These are phyloP conservation scores for Centrapalus pauciflorus DNA, from an alignment of 129 eudicot species.

Conservation along the genomic window DNA sequence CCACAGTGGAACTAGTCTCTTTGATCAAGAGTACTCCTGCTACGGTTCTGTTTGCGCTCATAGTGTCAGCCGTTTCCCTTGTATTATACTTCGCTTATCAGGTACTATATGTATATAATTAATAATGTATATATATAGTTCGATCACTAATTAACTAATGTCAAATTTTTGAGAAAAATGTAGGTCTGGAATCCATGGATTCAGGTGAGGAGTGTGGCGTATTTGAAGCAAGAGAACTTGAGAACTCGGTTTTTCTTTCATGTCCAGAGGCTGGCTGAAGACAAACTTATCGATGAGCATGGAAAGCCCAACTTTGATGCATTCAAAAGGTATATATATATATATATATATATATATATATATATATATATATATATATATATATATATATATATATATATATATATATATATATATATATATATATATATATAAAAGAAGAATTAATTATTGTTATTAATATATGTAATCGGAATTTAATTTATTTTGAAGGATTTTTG, in stretches of 20 bases:
- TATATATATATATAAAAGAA: no score
- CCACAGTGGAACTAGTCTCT: conserved; percentile 1
- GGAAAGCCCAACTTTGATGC: background rate
- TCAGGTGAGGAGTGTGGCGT: conserved; percentile 2
- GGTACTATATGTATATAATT: no score
- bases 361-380: no score
- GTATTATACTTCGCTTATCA: conserved; percentile 2
- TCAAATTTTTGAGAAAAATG: background rate
- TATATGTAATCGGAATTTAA: background rate
- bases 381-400: no score
- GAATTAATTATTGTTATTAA: background rate
- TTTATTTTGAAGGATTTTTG: background rate
- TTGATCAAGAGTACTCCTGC: background rate
- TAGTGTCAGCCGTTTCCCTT: background rate
- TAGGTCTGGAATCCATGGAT: background rate
- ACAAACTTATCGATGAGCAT: background rate
- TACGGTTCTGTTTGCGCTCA: background rate
- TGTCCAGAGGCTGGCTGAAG: background rate
- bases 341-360: background rate
- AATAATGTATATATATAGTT: no score
- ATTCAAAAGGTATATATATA: background rate
- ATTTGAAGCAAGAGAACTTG: conserved; percentile 1
- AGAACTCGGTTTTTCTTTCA: no score
- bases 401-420: no score
- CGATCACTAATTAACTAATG: no score